Conservation (phyloP, 306 rosid genomes). For the apple (Malus domestica) region ASM211411v1 NC_041803.1:42306001-42306500, state of each 20-base stretch:
- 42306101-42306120: neutral
- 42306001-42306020: slow-evolving; percentile 83
- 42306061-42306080: slow-evolving; percentile 66
- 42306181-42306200: slow-evolving; percentile 36
- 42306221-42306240: slow-evolving; percentile 51
- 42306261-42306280: slow-evolving; percentile 89
- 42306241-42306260: slow-evolving; percentile 70
- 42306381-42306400: slow-evolving; percentile 96
- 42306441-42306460: neutral
- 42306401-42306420: slow-evolving; percentile 98
- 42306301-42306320: slow-evolving; percentile 75
- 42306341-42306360: slow-evolving; percentile 92
- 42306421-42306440: slow-evolving; percentile 61
- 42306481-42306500: neutral
- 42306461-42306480: neutral
- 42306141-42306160: neutral
- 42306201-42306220: slow-evolving; percentile 58
- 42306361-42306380: slow-evolving; percentile 93
- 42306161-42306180: neutral
- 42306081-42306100: slow-evolving; percentile 68
- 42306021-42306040: slow-evolving; percentile 67
- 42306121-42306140: neutral
- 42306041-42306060: slow-evolving; percentile 61
- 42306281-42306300: slow-evolving; percentile 67
- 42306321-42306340: slow-evolving; percentile 98